These are phyloP conservation scores for Chalara sp. DNA, from an alignment of 2,329 filamentous ascomycete genomes.

Conservation along the genomic window DNA sequence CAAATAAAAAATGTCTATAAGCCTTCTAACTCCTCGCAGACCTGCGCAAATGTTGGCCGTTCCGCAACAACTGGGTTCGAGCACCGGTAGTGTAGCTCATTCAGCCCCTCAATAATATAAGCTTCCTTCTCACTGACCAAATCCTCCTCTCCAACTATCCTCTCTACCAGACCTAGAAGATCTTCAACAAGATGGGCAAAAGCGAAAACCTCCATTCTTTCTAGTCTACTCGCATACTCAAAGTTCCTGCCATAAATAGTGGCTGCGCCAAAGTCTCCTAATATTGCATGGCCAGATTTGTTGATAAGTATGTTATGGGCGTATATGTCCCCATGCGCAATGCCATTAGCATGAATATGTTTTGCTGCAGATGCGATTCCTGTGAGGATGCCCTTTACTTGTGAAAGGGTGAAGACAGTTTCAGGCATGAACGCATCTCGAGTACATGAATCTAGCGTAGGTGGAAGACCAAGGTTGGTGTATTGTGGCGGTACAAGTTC, in stretches of 20 bases:
- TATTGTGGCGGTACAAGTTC: constrained; percentile 39
- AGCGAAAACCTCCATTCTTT: constrained; percentile 40
- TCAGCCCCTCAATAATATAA: constrained; percentile 19
- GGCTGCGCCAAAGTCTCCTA: constrained; percentile 42
- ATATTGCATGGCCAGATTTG: constrained; percentile 34
- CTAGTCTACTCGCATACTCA: constrained; percentile 24
- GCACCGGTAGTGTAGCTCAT: constrained; percentile 23
- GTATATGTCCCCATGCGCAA: constrained; percentile 41
- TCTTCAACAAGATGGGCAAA: constrained; percentile 42
- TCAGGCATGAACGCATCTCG: constrained; percentile 34
- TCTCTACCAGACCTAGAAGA: constrained; percentile 30
- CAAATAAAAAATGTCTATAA: constrained; percentile 7
- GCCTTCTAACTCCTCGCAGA: constrained; percentile 15
- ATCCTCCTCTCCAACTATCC: constrained; percentile 11
- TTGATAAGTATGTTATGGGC: constrained; percentile 41
- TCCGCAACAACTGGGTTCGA: constrained; percentile 20
- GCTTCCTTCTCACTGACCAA: constrained; percentile 21
- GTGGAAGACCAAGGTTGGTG: constrained; percentile 35
- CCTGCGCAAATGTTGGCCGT: constrained; percentile 21
- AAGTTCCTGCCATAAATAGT: constrained; percentile 33
- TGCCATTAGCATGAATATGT: constrained; percentile 37
- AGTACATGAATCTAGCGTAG: constrained; percentile 39
- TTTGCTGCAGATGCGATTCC: constrained; percentile 35
- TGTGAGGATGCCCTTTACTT: constrained; percentile 31
- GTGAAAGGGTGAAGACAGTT: constrained; percentile 23